These are phyloP conservation scores for Sporisorium reilianum DNA, from an alignment of 1,284 basidiomycete species.

Conservation along the genomic window DNA sequence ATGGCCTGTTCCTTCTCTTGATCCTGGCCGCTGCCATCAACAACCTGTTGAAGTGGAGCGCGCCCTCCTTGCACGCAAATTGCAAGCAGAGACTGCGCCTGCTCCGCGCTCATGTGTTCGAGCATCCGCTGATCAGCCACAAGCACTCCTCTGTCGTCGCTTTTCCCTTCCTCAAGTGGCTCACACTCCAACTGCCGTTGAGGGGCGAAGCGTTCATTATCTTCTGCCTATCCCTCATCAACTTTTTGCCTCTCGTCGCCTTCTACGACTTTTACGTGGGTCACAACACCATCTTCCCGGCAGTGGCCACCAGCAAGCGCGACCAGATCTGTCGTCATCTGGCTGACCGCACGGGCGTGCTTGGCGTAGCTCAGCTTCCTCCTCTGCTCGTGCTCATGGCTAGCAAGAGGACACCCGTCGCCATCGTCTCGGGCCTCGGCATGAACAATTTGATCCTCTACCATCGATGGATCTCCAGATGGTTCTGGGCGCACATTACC, in stretches of 20 bases:
- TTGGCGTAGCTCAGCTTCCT: conserved; percentile 60
- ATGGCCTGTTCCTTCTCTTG: conserved; percentile 27
- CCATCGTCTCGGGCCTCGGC: conserved; percentile 55
- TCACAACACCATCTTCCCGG: conserved; percentile 24
- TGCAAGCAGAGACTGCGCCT: conserved; percentile 10
- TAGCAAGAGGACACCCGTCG: conserved; percentile 65
- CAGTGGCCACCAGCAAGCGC: conserved; percentile 20
- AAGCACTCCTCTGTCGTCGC: conserved; percentile 30
- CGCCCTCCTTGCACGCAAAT: conserved; percentile 5
- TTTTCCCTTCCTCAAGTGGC: conserved; percentile 28
- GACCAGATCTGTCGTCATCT: conserved; percentile 44
- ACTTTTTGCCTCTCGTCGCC: conserved; percentile 47
- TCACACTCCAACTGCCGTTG: conserved; percentile 48
- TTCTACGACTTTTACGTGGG: conserved; percentile 35
- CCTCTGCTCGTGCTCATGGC: conserved; percentile 66
- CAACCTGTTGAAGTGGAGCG: conserved; percentile 13
- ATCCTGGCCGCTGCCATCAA: conserved; percentile 18
- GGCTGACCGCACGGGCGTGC: conserved; percentile 61
- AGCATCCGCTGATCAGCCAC: conserved; percentile 24
- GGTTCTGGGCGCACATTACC: conserved; percentile 55
- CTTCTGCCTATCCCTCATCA: conserved; percentile 32
- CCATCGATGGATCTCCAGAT: conserved; percentile 68
- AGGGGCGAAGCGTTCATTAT: conserved; percentile 46
- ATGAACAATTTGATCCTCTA: conserved; percentile 66
- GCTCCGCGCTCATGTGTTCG: conserved; percentile 30